A percentile compares a stretch with the other conserved stretches of the same genome.
Evolutionary conservation across 1,284 basidiomycete genomes (phyloP).

Genomic region (Phellinidium pouzarii): DNA sequence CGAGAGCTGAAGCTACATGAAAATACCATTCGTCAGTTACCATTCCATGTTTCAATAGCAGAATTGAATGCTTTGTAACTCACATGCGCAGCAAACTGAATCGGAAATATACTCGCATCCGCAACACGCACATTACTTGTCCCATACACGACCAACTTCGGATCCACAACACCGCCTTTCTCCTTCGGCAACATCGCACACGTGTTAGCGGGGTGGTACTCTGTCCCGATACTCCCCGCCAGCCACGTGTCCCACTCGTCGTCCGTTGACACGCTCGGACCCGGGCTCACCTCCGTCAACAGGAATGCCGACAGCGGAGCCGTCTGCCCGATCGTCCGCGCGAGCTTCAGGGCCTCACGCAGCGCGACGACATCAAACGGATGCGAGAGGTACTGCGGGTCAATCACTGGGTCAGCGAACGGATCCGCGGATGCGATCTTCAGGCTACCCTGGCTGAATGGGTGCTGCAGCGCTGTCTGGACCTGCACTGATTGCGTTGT

Average conservation of each 20-base stretch:
- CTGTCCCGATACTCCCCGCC: constrained; percentile 32
- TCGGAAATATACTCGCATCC: constrained; percentile 50
- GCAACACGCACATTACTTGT: constrained; percentile 46
- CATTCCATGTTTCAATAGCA: constrained; percentile 20
- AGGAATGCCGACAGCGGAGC: constrained; percentile 33
- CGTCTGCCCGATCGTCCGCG: constrained; percentile 37
- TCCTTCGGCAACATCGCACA: constrained; percentile 58
- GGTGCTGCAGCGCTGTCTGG: constrained; percentile 64
- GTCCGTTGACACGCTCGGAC: constrained; percentile 34
- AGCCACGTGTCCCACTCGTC: constrained; percentile 44
- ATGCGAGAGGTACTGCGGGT: constrained; percentile 56
- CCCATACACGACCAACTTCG: constrained; percentile 58
- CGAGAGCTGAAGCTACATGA: constrained; percentile 37
- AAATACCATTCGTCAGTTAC: constrained; percentile 1
- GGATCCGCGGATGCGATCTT: constrained; percentile 45
- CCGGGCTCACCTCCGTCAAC: constrained; percentile 35
- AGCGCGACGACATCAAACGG: constrained; percentile 45
- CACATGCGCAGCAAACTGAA: constrained; percentile 42
- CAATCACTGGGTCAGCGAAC: constrained; percentile 51
- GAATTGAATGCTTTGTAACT: constrained; percentile 31
- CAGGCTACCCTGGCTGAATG: constrained; percentile 40
- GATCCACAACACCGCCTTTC: constrained; percentile 60
- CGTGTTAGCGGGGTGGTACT: constrained; percentile 54
- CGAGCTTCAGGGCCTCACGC: constrained; percentile 52
- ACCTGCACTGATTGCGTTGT: constrained; percentile 41